Base-by-base conservation (phyloP, 2,329 filamentous ascomycete species). In the Coniochaeta sp. region DNA sequence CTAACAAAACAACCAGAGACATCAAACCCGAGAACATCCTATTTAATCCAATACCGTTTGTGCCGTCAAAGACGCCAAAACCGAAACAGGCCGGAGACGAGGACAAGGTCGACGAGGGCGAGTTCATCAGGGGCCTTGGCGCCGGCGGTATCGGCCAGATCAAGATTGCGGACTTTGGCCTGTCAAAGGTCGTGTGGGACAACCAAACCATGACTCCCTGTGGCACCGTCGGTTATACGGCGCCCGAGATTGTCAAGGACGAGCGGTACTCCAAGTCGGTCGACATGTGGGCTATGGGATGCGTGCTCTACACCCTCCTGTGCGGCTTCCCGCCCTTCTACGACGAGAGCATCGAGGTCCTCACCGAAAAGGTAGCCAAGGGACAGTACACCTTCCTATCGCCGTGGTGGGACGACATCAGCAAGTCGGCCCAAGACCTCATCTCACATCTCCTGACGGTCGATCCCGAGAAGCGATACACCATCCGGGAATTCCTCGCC, bases 321-420 rank as follows among this genome's bases (percentile, higher is more conserved):
- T 99, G 95, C 68, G 95, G 95, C 16, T 99, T 99, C 78, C 95
- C 95, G 10, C 95, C 95, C 2, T 99, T 99, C 75, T 96, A 99
- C 74, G 95, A 99, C 67, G 95, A 99, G 77, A 96, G 91, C 70
- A 98, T 99, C 66, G 92, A 96, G 70, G 89, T 96, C 0, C 84
- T 99, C 62, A 98, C 95, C 1, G 93, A 99, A 72, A 99, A 99
- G 80, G 95, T 99, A 19, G 95, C 95, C 32, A 89, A 90, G 69
- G 95, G 95, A 56, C 92, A 98, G 76, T 99, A 95, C 73, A 98
- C 95, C 0, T 99, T 99, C 79, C 78, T 99, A 50, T 98, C 93
- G 2, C 95, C 95, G 0, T 99, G 95, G 95, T 99, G 95, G 95
- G 95, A 99, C 67, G 93, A 97, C 61, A 98, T 99, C 63, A 97